These are phyloP conservation scores for Biscogniauxia marginata DNA, from an alignment of 2,329 filamentous ascomycete genomes.

Conservation along the genomic window DNA sequence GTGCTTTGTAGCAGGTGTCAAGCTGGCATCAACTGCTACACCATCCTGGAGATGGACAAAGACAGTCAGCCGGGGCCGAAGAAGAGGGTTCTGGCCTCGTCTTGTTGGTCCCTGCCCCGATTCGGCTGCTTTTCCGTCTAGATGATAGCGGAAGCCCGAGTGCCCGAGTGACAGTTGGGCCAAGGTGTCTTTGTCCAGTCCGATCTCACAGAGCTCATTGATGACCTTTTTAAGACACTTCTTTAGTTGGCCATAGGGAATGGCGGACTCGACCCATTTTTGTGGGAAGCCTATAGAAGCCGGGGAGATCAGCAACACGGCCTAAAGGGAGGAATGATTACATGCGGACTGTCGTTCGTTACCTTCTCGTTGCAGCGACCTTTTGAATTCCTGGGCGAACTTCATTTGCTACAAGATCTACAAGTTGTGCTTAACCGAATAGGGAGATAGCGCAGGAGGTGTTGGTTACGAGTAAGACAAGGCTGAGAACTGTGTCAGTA, in stretches of 20 bases:
- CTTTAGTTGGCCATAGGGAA: constrained; percentile 82
- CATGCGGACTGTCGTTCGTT: background rate
- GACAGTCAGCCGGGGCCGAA: constrained; percentile 69
- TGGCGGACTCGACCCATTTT: constrained; percentile 70
- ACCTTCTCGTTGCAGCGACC: constrained; percentile 64
- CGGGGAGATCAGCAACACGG: background rate
- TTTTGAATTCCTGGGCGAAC: constrained; percentile 77
- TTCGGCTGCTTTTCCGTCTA: constrained; percentile 47
- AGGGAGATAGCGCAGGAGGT: background rate
- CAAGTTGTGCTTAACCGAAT: background rate
- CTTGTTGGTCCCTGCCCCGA: too few species aligned
- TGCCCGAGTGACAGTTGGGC: constrained; percentile 51
- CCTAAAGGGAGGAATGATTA: constrained; percentile 1
- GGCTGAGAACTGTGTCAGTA: background rate
- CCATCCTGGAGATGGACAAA: constrained; percentile 66
- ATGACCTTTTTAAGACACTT: constrained; percentile 84
- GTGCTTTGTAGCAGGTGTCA: constrained; percentile 63
- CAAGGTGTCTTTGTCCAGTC: constrained; percentile 70
- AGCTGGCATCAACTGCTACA: constrained; percentile 63
- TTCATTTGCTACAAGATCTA: constrained; percentile 61
- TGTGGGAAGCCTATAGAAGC: constrained; percentile 62
- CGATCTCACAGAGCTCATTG: constrained; percentile 66
- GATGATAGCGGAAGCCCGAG: constrained; percentile 49
- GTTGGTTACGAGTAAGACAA: background rate
- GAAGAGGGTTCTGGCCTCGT: too few species aligned